Base-by-base conservation (phyloP, 768 basidiomycete species). In the Mycena metata region DNA sequence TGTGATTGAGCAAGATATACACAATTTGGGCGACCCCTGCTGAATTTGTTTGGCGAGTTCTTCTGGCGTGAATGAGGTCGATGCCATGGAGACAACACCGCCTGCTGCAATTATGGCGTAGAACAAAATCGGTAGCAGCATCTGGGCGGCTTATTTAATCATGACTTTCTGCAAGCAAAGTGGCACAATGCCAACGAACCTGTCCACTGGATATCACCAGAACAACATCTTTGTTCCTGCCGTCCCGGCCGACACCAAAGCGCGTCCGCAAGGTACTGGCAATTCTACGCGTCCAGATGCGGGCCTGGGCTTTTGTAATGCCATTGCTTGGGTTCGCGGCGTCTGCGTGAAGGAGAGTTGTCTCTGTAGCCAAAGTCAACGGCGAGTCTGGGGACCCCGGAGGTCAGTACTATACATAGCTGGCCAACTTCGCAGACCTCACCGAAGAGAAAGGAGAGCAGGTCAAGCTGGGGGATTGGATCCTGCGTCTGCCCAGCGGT, bases 71-170 rank as follows among this genome's bases (percentile, higher is more conserved):
- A 59, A 69, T 1, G 60, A 63, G 51, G 51, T 51, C 61, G 61
- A 54, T 51, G 61, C 61, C 61, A 51, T 39, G n/a, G 51, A 54
- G 54, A 45, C 52, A 51, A 63, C 61, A 50, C 61, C 61, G 21
- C 61, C 61, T 42, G 61, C 61, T 26, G 61, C 51, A 51, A 63
- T 63, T 30, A 63, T 63, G 54, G 50, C 61, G 61, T 54, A 63
- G 61, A 63, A 63, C 30, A 30, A 41, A n/a, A 51, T 51, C 51
- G 61, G 61, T 51, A 63, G 21, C 51, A 63, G 41, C 39, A 39
- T 39, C 39, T 39, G 39, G 11, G 39, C 39, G 39, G 15, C 6
- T 6, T 36, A 36, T 39, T 39, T 39, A 30, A 30, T 6, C 3
- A 30, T 6, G 30, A 30, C 6, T 30, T 30, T 30, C 30, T 30